Conservation (phyloP, 768 basidiomycete genomes). For the Austroboletus eburneus region DNA sequence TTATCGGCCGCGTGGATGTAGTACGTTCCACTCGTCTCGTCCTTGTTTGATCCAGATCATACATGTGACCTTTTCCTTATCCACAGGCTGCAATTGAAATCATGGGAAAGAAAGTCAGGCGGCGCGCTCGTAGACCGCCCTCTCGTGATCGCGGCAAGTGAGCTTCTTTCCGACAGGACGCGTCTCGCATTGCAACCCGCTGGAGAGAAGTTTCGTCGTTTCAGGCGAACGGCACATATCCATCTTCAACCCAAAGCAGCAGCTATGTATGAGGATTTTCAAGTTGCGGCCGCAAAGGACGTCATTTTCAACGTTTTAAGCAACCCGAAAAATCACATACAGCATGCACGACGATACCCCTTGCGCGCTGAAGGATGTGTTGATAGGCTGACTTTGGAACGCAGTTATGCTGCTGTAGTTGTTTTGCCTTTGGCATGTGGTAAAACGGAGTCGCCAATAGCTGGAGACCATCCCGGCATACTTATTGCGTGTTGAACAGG, state of each 20-base stretch:
- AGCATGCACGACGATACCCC: constrained; percentile 14
- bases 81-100: too few relatives aligned
- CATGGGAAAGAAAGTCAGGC: background rate
- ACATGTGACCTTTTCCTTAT: too few relatives aligned
- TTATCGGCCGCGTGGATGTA: too few relatives aligned
- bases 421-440: too few relatives aligned
- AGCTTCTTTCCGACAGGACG: too few relatives aligned
- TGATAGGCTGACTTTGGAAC: too few relatives aligned
- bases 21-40: too few relatives aligned
- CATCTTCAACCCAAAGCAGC: constrained; percentile 50
- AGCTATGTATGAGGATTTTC: constrained; percentile 40
- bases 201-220: constrained; percentile 54
- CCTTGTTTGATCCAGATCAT: too few relatives aligned
- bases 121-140: constrained; percentile 45
- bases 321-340: constrained; percentile 8
- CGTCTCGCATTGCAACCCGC: constrained; percentile 43
- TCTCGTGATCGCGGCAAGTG: constrained; percentile 26
- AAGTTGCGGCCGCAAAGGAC: constrained; percentile 30
- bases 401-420: too few relatives aligned
- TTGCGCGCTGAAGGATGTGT: constrained; percentile 17
- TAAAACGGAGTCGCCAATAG: too few relatives aligned
- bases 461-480: too few relatives aligned
- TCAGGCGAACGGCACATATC: constrained; percentile 48
- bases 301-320: constrained; percentile 18
- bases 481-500: too few relatives aligned